Evolutionary conservation across 176 grass and related monocot genomes (phyloP), one percentile per base, ranked within the genome.

Genomic region (Avena atlantica): DNA sequence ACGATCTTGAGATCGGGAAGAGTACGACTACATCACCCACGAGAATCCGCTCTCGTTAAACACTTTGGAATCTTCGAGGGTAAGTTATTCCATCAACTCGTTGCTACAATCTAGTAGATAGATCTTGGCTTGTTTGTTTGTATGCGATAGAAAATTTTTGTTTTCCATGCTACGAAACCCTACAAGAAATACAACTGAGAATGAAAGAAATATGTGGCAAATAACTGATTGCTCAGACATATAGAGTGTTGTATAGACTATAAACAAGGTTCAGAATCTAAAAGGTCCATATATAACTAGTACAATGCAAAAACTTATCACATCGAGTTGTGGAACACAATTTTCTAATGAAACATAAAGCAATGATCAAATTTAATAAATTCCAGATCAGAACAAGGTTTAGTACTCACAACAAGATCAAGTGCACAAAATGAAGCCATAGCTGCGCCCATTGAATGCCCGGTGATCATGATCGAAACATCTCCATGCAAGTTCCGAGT

Each of bases 361-460:
- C 56, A 50, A 17, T 29, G 8, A 8, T 88, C 19, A 85, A 81
- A 40, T 1, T 53, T 21, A 40, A 84, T 52, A 37, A 59, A 5
- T 56, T 80, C 71, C 17, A 49, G 45, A 85, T 56, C 51, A 48
- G 49, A 12, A 61, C 27, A 83, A 88, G 74, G 72, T 57, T 64
- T 40, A 87, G 65, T 14, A 96, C 90, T 94, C 87, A 99, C 97
- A 83, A 87, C 89, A 87, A 99, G 94, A 94, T 94, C 94, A 45
- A 99, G 91, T 59, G 97, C 94, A 83, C 97, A 99, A 69, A 99
- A 99, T 85, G 97, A 94, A 85, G 97, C 97, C 89, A 96, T 89
- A 86, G 97, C 94, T 20, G 87, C 97, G 68, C 97, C 97, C 97
- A 96, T 94, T 36, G 92, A 99, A 85, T 99, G 97, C 20, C 97